phyloP scores from a whole-genome alignment of 2,329 filamentous ascomycete species.

The Penicillium verrucosum region DNA sequence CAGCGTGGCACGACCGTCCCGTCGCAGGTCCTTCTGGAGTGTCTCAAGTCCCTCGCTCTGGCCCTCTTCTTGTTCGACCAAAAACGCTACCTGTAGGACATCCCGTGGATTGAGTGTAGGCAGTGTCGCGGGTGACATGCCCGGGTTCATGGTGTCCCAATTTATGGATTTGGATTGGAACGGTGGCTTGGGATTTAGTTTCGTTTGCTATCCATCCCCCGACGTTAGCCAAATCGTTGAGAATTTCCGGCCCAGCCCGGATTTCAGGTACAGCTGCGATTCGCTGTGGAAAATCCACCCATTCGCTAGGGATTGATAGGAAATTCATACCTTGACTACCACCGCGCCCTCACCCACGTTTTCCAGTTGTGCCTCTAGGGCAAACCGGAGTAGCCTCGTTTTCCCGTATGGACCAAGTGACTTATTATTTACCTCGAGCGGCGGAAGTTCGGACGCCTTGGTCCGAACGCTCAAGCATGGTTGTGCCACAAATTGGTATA shows the following conservation, averaged over 20 bases:
- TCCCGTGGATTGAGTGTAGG: slow-evolving; percentile 60
- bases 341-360: slow-evolving; percentile 85
- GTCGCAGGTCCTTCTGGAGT: slow-evolving; percentile 47
- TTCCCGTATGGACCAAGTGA: slow-evolving; percentile 45
- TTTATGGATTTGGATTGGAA: slow-evolving; percentile 55
- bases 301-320: slow-evolving; percentile 1
- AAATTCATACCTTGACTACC: slow-evolving; percentile 62
- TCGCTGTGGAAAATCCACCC: background rate
- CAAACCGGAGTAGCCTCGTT: slow-evolving; percentile 54
- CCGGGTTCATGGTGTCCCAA: slow-evolving; percentile 48
- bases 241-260: background rate
- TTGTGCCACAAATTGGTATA: slow-evolving; percentile 96
- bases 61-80: slow-evolving; percentile 55
- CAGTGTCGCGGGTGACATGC: slow-evolving; percentile 30
- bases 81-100: slow-evolving; percentile 63
- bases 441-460: slow-evolving; percentile 68
- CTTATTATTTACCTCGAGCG: slow-evolving; percentile 46
- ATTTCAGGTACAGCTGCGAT: background rate
- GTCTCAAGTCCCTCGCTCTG: slow-evolving; percentile 52
- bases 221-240: slow-evolving; percentile 5
- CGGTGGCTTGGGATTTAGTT: slow-evolving; percentile 50
- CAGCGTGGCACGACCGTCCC: slow-evolving; percentile 59
- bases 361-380: slow-evolving; percentile 90
- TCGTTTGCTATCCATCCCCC: slow-evolving; percentile 39
- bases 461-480: slow-evolving; percentile 85